Base-by-base conservation (phyloP, 805 yeast species). In the Jamesozyma spencerorum region DNA sequence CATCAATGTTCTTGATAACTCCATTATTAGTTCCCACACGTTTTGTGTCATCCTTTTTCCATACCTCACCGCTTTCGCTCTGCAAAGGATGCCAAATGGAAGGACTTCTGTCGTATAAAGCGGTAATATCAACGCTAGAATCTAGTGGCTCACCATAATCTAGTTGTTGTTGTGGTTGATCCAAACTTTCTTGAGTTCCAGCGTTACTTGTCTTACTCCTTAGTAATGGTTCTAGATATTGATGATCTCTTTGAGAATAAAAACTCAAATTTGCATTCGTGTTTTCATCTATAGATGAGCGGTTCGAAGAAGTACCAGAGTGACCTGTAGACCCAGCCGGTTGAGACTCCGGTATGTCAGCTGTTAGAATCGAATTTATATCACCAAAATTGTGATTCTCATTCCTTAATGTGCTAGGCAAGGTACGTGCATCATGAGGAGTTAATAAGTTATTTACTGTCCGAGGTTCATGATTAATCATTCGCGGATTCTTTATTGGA, bases 91-190 rank as follows among this genome's bases (percentile, higher is more conserved):
- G 57, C 58, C 61, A 51, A 10, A 47, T 47, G 34, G 45, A 50
- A 14, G 55, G 45, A 39, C 52, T 55, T 14, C 51, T 46, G 15
- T 50, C 52, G 36, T 62, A 63, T 31, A 65, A 47, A 1, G 67
- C 63, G 1, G 69, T 65, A 4, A 65, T 62, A 42, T 65, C 69
- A 29, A 63, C 62, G 3, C 68, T 59, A 0, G 62, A 48, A 36
- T 60, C 60, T 3, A 52, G 38, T 7, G 58, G 49, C 5, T 40
- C 41, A 12, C 5, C 19, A 20, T 33, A 13, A 33, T 13, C 26
- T 12, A 12, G 8, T 7, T 22, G 45, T 49, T 1, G 46, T 31
- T 28, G 43, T 42, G 13, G 51, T 52, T 10, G 35, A 32, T 14
- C 57, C 45, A 0, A 64, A 59, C 24, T 62, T 67, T 19, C 53